Percentiles rank a stretch among this genome's conserved stretches.
These are phyloP conservation scores for Fusarium anthophilum DNA, from an alignment of 2,329 filamentous ascomycete species.

Conservation along the genomic window DNA sequence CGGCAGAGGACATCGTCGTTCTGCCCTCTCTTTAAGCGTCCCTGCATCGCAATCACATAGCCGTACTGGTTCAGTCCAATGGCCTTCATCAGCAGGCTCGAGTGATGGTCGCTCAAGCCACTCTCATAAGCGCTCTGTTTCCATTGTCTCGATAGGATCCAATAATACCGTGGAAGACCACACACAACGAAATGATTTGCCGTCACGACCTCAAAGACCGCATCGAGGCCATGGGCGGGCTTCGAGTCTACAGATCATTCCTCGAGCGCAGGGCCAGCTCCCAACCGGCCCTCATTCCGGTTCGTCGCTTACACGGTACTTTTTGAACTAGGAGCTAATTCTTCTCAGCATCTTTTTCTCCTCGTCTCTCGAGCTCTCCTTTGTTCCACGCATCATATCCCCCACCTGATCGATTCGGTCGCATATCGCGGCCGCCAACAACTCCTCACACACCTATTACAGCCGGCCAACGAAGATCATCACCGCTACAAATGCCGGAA, in stretches of 20 bases:
- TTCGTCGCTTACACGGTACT: slow-evolving; percentile 42
- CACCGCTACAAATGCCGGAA: slow-evolving; percentile 50
- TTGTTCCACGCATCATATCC: slow-evolving; percentile 66
- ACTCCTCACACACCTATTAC: slow-evolving; percentile 56
- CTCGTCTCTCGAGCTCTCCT: slow-evolving; percentile 59
- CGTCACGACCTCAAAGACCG: slow-evolving; percentile 59
- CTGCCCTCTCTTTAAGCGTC: slow-evolving; percentile 71
- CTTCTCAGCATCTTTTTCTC: slow-evolving; percentile 49
- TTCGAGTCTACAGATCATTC: slow-evolving; percentile 78
- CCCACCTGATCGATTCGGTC: slow-evolving; percentile 58
- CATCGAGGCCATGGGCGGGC: slow-evolving; percentile 77
- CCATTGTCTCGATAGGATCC: slow-evolving; percentile 81
- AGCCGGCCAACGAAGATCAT: slow-evolving; percentile 49
- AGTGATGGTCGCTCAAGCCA: slow-evolving; percentile 55
- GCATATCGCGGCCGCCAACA: slow-evolving; percentile 54
- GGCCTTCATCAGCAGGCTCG: slow-evolving; percentile 49
- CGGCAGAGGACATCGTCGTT: slow-evolving; percentile 67
- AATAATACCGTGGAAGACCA: slow-evolving; percentile 60
- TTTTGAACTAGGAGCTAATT: slow-evolving; percentile 21
- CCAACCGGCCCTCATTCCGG: slow-evolving; percentile 51
- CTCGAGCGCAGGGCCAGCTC: slow-evolving; percentile 54
- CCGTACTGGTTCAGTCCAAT: slow-evolving; percentile 59
- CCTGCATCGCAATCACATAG: slow-evolving; percentile 57
- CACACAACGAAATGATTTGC: slow-evolving; percentile 53
- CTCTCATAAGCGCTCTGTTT: slow-evolving; percentile 78